Base-by-base conservation (phyloP, 1,139 yeast species). In the Taiozyma sp. region DNA sequence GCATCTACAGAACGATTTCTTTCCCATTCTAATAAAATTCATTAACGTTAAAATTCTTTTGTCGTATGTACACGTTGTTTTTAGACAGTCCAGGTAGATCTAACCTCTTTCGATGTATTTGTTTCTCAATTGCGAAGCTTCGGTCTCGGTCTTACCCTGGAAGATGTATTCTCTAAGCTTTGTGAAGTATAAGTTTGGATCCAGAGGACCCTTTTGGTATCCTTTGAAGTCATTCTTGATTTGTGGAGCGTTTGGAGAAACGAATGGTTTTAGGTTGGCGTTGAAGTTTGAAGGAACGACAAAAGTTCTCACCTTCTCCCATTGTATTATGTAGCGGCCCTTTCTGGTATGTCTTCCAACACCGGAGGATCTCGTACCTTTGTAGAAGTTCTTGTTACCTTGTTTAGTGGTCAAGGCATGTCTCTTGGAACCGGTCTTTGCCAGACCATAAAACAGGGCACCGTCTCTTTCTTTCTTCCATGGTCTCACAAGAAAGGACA, bases 341-440 rank as follows among this genome's bases (percentile, higher is more conserved):
- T 76, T 76, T 39, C 76, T 74, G 51, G 95, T 85, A 65, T 86
- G 81, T 52, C 75, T 77, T 65, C 99, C 99, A 56, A 89, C 81
- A 68, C 98, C 97, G 2, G 96, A 79, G 6, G 99, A 88, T 55
- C 98, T 80, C 22, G 98, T 93, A 73, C 99, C 99, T 68, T 91
- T 93, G 71, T 95, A 93, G 71, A 77, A 88, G 62, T 87, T 84
- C 74, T 91, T 90, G 72, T 91, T 93, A 62, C 99, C 98, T 66
- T 89, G 93, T 64, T 93, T 93, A 35, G 97, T 85, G 30, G 97
- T 87, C 60, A 91, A 73, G 4, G 96, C 80, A 64, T 85, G 82
- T 73, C 99, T 82, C 65, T 85, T 88, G 59, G 90, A 83, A 50
- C 97, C 97, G 14, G 83, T 66, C 64, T 87, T 89, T 37, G 84